These are phyloP conservation scores for Nasturtium officinale DNA, from an alignment of 345 rosid species.

Conservation along the genomic window DNA sequence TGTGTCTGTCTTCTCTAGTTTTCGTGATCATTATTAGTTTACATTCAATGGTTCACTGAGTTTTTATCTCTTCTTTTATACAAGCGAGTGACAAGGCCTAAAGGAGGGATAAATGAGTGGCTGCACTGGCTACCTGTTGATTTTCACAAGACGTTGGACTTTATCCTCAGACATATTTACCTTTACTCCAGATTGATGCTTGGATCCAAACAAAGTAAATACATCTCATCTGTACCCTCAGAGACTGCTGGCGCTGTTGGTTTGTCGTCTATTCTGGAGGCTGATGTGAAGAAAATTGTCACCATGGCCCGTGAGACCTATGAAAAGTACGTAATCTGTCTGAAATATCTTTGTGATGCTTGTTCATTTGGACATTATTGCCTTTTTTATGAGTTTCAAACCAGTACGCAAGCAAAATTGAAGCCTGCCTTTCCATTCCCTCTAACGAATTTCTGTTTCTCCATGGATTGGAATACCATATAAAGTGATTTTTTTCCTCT, in stretches of 20 bases:
- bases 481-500: not conserved
- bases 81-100: constrained; percentile 92
- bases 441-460: not conserved
- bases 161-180: constrained; percentile 55
- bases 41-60: not conserved
- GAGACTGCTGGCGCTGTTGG: constrained; percentile 73
- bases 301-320: constrained; percentile 69
- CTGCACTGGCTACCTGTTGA: constrained; percentile 90
- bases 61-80: not conserved
- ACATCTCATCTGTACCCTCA: constrained; percentile 36
- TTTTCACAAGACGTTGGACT: constrained; percentile 71
- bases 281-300: constrained; percentile 77
- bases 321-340: constrained; percentile 65
- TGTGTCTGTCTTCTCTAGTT: not conserved
- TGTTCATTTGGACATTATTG: not conserved
- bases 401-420: not conserved
- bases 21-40: not conserved
- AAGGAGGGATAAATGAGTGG: constrained; percentile 93
- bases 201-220: constrained; percentile 46
- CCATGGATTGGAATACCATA: not conserved
- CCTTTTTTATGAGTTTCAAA: constrained; percentile 1
- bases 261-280: constrained; percentile 73
- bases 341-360: not conserved
- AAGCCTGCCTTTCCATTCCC: not conserved
- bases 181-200: constrained; percentile 54